Evolutionary conservation across 2,329 filamentous ascomycete genomes (phyloP).

Genomic region (Cytospora mali): DNA sequence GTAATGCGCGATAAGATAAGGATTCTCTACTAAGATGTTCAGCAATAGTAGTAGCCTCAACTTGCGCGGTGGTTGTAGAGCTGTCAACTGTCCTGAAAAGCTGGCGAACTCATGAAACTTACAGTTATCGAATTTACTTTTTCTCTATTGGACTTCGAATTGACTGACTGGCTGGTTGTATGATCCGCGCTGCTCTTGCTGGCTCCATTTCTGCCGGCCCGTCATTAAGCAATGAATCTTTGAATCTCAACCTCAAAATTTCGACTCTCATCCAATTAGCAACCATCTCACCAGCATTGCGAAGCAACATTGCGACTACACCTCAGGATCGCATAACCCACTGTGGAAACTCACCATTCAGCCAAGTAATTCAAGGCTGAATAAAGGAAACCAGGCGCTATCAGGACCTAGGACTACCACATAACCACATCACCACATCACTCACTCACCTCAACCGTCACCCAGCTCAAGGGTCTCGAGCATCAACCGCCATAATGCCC

Average conservation of each 20-base stretch:
- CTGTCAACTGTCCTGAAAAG: no score
- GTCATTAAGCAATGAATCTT: no score
- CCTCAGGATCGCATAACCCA: neutral
- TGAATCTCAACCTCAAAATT: constrained; percentile 16
- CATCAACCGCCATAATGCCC: constrained; percentile 32
- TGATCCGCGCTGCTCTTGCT: neutral
- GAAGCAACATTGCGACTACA: neutral
- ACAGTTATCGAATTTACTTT: no score
- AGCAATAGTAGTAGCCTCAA: neutral
- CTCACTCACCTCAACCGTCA: neutral
- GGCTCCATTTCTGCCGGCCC: neutral
- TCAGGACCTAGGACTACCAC: neutral
- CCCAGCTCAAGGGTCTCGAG: neutral
- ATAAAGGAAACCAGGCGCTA: neutral
- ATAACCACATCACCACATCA: neutral
- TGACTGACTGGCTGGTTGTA: neutral
- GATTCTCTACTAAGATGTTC: neutral
- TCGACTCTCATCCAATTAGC: neutral
- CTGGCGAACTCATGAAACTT: no score
- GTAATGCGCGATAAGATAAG: constrained; percentile 26
- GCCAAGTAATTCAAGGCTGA: neutral
- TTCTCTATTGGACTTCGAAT: neutral
- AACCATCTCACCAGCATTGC: neutral
- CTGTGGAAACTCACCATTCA: neutral
- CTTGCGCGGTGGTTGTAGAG: no score